Percentiles rank a stretch among this genome's conserved stretches.
phyloP scores from a whole-genome alignment of 148 eudicot species.

The Rhododendron vialii region DNA sequence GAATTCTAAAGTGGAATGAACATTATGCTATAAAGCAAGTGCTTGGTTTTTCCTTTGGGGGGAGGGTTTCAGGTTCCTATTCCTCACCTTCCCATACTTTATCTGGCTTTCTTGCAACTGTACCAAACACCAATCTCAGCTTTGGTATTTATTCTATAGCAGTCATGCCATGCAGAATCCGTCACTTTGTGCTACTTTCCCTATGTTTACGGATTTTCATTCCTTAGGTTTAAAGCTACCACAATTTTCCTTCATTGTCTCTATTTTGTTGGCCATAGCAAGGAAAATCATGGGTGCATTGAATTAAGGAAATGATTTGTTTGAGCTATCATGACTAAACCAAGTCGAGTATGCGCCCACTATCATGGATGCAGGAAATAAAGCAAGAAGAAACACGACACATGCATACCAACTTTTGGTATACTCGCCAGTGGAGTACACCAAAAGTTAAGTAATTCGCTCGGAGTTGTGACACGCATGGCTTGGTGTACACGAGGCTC shows the following conservation, averaged over 20 bases:
- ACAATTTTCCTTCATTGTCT: neutral
- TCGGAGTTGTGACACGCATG: neutral
- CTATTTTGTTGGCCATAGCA: neutral
- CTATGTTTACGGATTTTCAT: neutral
- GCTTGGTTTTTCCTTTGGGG: slow-evolving; percentile 18
- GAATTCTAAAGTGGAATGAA: slow-evolving; percentile 40
- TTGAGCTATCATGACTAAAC: neutral
- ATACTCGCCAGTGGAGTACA: neutral
- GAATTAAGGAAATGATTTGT: neutral
- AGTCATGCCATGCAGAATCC: slow-evolving; percentile 8
- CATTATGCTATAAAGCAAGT: slow-evolving; percentile 37
- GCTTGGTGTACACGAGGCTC: neutral
- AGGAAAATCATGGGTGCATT: neutral
- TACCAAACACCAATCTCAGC: slow-evolving; percentile 35
- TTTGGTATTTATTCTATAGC: slow-evolving; percentile 22
- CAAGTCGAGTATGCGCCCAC: neutral
- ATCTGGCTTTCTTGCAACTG: slow-evolving; percentile 46
- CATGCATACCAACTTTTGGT: neutral
- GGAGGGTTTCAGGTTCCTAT: slow-evolving; percentile 17
- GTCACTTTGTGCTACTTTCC: neutral
- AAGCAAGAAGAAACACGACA: neutral
- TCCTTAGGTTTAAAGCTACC: neutral
- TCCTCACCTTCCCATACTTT: slow-evolving; percentile 26
- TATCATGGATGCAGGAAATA: neutral
- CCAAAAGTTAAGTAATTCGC: neutral